Conservation (phyloP, 352 stramenopile species). For the Pythium sp. region DNA sequence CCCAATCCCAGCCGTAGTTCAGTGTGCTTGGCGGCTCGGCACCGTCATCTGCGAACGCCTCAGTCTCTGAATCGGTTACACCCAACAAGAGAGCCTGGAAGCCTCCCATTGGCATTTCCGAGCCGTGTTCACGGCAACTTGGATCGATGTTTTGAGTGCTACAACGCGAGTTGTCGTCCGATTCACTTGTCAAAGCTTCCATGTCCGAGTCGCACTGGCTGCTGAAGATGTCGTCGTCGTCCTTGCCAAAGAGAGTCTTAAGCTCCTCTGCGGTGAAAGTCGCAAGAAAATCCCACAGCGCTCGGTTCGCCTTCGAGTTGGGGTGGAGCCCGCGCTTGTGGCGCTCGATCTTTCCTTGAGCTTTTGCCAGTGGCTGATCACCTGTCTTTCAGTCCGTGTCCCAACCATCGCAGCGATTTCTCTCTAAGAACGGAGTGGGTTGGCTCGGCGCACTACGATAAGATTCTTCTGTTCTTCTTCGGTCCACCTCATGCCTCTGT, state of each 20-base stretch:
- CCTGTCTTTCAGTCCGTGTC: background rate
- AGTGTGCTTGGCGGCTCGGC: too few relatives aligned
- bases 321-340: background rate
- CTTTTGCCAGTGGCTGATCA: background rate
- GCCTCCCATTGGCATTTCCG: too few relatives aligned
- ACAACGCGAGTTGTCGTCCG: too few relatives aligned
- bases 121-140: too few relatives aligned
- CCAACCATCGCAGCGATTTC: background rate
- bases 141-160: too few relatives aligned
- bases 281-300: too few relatives aligned
- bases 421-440: background rate
- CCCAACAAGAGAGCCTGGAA: too few relatives aligned
- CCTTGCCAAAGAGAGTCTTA: background rate
- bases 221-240: background rate
- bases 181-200: background rate
- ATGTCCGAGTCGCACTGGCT: background rate
- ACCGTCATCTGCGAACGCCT: too few relatives aligned
- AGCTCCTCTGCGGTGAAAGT: too few relatives aligned
- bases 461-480: background rate
- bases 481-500: background rate
- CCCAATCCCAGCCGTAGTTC: too few relatives aligned
- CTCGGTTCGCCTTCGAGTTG: background rate
- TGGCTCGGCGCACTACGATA: background rate
- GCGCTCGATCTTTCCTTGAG: background rate
- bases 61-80: too few relatives aligned